Percentiles rank a stretch among this genome's conserved stretches.
These are phyloP conservation scores for Aspergillus homomorphus DNA, from an alignment of 495 filamentous ascomycete species.

Conservation along the genomic window DNA sequence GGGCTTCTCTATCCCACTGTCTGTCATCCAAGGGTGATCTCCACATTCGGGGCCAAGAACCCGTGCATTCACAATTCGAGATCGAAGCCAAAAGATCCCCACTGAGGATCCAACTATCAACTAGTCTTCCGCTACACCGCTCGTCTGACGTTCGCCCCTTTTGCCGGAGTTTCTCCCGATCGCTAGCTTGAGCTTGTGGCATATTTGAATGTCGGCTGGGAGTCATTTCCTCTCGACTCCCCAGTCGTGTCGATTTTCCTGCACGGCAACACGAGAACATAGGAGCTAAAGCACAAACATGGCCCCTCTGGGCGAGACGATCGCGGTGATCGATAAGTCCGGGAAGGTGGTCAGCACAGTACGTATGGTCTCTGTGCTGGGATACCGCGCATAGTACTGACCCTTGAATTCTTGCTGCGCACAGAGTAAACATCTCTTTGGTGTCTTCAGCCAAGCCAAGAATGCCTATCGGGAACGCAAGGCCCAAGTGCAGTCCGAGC, in stretches of 20 bases:
- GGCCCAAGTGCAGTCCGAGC: constrained; percentile 67
- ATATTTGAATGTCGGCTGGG: constrained; percentile 16
- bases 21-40: background rate
- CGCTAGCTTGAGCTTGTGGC: constrained; percentile 9
- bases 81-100: constrained; percentile 16
- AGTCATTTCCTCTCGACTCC: background rate
- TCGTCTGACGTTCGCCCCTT: constrained; percentile 15
- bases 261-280: background rate
- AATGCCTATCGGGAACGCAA: constrained; percentile 81
- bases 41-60: constrained; percentile 2
- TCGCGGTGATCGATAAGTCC: constrained; percentile 88
- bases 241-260: constrained; percentile 10
- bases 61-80: constrained; percentile 5
- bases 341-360: constrained; percentile 91
- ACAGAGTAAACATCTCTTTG: constrained; percentile 83
- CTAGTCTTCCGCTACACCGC: constrained; percentile 22
- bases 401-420: background rate
- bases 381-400: constrained; percentile 23
- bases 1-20: background rate
- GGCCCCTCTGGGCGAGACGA: constrained; percentile 62
- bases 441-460: constrained; percentile 84
- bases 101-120: constrained; percentile 6
- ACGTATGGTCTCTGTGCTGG: constrained; percentile 32
- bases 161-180: constrained; percentile 11
- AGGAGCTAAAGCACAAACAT: constrained; percentile 20